Evolutionary conservation across 1,284 basidiomycete species (phyloP).

Genomic region (Ustilago bromivora): DNA sequence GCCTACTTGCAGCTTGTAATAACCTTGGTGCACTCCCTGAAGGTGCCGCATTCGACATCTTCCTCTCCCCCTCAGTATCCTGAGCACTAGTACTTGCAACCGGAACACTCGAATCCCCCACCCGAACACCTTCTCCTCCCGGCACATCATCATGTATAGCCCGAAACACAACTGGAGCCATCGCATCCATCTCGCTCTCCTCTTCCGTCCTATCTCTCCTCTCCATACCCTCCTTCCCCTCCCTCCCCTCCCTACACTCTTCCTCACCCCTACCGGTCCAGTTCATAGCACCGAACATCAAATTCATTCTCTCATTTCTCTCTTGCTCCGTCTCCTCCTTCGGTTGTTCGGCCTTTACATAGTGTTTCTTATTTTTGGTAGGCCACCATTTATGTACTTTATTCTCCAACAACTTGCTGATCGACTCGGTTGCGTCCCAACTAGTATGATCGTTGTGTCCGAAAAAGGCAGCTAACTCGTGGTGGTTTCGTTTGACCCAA

Average conservation of each 20-base stretch:
- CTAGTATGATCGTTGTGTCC: constrained; percentile 39
- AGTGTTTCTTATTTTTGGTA: constrained; percentile 37
- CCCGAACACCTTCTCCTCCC: constrained; percentile 24
- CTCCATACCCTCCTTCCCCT: background rate
- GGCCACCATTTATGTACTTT: constrained; percentile 48
- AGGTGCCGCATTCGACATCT: background rate
- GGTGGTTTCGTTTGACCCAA: constrained; percentile 55
- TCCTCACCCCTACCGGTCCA: constrained; percentile 39
- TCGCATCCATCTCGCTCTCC: too few species aligned
- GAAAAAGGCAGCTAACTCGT: constrained; percentile 51
- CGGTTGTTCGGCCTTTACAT: constrained; percentile 35
- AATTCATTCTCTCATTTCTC: constrained; percentile 33
- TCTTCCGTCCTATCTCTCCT: background rate
- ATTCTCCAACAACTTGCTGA: constrained; percentile 43
- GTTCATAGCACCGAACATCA: constrained; percentile 54
- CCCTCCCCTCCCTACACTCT: background rate
- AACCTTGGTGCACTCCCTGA: background rate
- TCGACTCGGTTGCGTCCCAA: constrained; percentile 52
- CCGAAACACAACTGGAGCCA: constrained; percentile 18
- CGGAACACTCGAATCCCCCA: constrained; percentile 37
- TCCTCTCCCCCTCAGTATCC: constrained; percentile 18
- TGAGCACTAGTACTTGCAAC: constrained; percentile 38
- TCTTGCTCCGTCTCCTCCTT: constrained; percentile 46
- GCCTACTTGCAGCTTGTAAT: constrained; percentile 6
- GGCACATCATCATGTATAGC: constrained; percentile 6